phyloP scores from a whole-genome alignment of 768 basidiomycete genomes.

The Tricholoma furcatifolium region DNA sequence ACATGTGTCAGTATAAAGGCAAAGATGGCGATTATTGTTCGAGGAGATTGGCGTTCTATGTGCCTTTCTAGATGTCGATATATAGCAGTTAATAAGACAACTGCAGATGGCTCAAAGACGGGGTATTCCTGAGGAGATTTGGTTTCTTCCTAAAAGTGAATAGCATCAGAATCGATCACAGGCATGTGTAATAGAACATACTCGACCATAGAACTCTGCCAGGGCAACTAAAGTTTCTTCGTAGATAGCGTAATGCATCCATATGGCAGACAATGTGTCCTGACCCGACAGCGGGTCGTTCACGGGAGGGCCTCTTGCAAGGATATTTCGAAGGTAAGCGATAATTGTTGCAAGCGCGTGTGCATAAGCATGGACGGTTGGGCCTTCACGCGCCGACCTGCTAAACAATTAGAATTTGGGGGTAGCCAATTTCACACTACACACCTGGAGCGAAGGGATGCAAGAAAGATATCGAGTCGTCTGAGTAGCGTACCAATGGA shows the following conservation, averaged over 20 bases:
- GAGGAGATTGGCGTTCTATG: conserved; percentile 51
- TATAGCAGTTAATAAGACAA: conserved; percentile 56
- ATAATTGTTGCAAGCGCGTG: conserved; percentile 62
- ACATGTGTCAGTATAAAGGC: conserved; percentile 67
- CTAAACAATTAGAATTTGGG: conserved; percentile 3
- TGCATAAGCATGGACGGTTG: conserved; percentile 64
- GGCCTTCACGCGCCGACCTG: conserved; percentile 46
- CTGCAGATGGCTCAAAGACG: conserved; percentile 41
- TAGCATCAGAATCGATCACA: conserved; percentile 1
- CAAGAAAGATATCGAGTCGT: conserved; percentile 58
- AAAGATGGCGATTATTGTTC: conserved; percentile 48
- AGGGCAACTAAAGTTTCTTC: conserved; percentile 53
- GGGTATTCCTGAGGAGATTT: conserved; percentile 38
- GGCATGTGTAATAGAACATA: conserved; percentile 29
- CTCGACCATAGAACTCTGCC: conserved; percentile 57
- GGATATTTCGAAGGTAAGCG: conserved; percentile 44
- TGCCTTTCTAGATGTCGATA: conserved; percentile 57
- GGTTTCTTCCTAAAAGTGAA: conserved; percentile 28
- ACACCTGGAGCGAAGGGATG: conserved; percentile 49
- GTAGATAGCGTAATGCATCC: conserved; percentile 48
- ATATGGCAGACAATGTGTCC: conserved; percentile 39
- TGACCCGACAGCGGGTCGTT: conserved; percentile 17
- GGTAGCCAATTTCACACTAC: conserved; percentile 1
- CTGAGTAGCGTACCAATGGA: conserved; percentile 67
- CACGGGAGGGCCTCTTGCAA: conserved; percentile 40